These are phyloP conservation scores for Coleophoma cylindrospora DNA, from an alignment of 2,329 filamentous ascomycete genomes.

Conservation along the genomic window DNA sequence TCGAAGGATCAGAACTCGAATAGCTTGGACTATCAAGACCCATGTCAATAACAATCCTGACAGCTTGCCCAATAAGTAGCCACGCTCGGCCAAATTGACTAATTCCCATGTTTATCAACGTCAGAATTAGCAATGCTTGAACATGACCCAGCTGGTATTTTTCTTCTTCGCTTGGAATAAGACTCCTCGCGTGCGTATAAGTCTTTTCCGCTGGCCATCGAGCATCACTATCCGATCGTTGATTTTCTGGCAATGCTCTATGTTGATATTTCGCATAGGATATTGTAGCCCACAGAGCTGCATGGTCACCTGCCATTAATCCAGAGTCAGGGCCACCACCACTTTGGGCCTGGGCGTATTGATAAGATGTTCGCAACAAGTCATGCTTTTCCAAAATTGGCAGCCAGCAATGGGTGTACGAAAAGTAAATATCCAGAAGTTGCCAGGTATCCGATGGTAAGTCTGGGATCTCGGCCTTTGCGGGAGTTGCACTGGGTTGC, in stretches of 20 bases:
- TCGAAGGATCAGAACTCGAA: conserved; percentile 12
- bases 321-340: not conserved
- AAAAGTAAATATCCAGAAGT: conserved; percentile 68
- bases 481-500: not conserved
- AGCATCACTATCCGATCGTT: conserved; percentile 9
- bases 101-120: conserved; percentile 57
- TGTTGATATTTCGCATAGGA: conserved; percentile 51
- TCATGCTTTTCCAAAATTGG: conserved; percentile 64
- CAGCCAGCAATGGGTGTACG: conserved; percentile 73
- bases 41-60: conserved; percentile 43
- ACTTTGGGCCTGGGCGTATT: conserved; percentile 20
- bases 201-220: conserved; percentile 32
- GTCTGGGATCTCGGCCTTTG: conserved; percentile 11
- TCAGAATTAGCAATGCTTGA: conserved; percentile 53
- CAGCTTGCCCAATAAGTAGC: conserved; percentile 59
- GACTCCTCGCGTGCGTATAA: conserved; percentile 42
- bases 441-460: conserved; percentile 26
- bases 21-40: conserved; percentile 30
- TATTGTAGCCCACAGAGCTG: conserved; percentile 56
- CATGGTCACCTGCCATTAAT: conserved; percentile 36
- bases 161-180: conserved; percentile 45
- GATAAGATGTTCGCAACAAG: conserved; percentile 23
- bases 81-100: conserved; percentile 55
- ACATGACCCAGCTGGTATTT: conserved; percentile 44
- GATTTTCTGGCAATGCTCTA: conserved; percentile 21